Conservation (phyloP, 140 eudicot genomes). For the Oenanthe javanica region DNA sequence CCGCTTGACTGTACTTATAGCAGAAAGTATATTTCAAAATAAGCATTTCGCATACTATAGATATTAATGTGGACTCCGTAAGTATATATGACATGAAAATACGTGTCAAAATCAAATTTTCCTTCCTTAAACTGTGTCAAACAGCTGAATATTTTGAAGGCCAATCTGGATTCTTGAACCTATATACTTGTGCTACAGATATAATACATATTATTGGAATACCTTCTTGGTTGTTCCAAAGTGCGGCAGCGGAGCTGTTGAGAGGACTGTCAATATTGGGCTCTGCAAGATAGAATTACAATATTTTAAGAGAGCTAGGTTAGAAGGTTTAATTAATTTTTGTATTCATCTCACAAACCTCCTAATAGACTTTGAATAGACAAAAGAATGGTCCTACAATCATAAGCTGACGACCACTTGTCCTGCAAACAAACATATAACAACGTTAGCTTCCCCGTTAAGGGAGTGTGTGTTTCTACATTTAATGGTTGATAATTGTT, state of each 20-base stretch:
- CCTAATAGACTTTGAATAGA: slow-evolving; percentile 85
- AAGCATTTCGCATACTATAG: not conserved
- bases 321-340: not conserved
- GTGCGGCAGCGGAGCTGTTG: slow-evolving; percentile 73
- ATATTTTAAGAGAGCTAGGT: not conserved
- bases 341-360: slow-evolving; percentile 38
- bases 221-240: slow-evolving; percentile 86
- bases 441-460: not conserved
- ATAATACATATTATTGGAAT: not conserved
- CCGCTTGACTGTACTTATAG: not conserved
- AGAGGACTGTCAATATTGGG: slow-evolving; percentile 82
- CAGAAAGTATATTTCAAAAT: not conserved
- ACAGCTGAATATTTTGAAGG: not conserved
- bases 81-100: not conserved
- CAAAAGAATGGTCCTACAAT: slow-evolving; percentile 75
- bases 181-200: not conserved
- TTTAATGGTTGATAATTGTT: not conserved
- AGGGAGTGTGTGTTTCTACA: not conserved
- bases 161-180: not conserved
- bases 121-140: not conserved
- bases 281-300: slow-evolving; percentile 32
- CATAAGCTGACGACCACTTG: slow-evolving; percentile 95
- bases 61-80: no score
- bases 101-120: not conserved
- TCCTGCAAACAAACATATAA: slow-evolving; percentile 42